Evolutionary conservation across 1,139 yeast genomes (phyloP).

Genomic region (Nakaseomyces nivariensis): DNA sequence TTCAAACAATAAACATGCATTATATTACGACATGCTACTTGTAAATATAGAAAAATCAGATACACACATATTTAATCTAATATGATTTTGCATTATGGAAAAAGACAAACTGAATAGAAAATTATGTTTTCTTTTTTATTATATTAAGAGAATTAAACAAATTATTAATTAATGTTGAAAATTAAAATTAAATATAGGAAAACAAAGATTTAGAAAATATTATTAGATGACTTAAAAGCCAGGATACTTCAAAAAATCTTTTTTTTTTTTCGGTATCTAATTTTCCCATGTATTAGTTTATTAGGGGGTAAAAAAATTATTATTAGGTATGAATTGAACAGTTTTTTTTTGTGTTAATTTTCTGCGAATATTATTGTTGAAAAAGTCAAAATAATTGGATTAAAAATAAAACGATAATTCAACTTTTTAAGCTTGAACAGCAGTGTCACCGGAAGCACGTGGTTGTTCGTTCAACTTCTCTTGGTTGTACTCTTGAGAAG

Average conservation of each 20-base stretch:
- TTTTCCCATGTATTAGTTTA: neutral
- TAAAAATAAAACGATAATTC: too few relatives aligned
- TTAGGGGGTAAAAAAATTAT: constrained; percentile 5
- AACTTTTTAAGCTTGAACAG: constrained; percentile 1
- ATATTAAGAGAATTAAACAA: constrained; percentile 4
- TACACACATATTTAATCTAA: too few relatives aligned
- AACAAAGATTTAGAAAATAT: neutral
- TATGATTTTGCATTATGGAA: neutral
- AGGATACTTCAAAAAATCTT: too few relatives aligned
- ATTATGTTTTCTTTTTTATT: neutral
- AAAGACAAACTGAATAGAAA: too few relatives aligned
- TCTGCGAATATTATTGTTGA: neutral
- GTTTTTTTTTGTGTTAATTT: neutral
- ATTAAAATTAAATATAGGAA: neutral
- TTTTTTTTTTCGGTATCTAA: too few relatives aligned
- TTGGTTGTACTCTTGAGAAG: constrained; percentile 3
- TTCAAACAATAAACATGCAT: constrained; percentile 52
- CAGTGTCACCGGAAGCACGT: constrained; percentile 7
- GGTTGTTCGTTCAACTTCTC: constrained; percentile 2
- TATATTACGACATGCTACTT: too few relatives aligned
- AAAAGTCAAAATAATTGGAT: too few relatives aligned
- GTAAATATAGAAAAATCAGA: too few relatives aligned
- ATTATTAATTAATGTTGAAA: constrained; percentile 13
- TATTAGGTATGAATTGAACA: neutral
- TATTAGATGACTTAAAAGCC: too few relatives aligned